Base-by-base conservation (phyloP, 176 grass and related monocot genomes). In the Avena sativa region DNA sequence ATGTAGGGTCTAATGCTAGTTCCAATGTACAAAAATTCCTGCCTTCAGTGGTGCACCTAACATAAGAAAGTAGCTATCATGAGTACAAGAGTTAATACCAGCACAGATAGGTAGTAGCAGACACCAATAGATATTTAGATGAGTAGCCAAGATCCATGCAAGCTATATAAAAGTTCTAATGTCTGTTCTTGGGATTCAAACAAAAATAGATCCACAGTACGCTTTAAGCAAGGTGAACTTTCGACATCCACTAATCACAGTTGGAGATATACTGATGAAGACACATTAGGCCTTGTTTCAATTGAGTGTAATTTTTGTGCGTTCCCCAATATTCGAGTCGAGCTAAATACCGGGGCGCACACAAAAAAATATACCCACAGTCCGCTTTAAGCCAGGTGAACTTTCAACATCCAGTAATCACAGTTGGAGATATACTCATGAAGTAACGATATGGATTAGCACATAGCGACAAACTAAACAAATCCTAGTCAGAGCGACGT, bases 1-100 rank as follows among this genome's bases (percentile, higher is more conserved):
- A 85, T 85, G 59, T 66, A 85, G 59, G 47, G 83, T 85, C 46
- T 6, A 76, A 76, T 69, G 63, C 63, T 52, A 68, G 17, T 36
- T 21, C 6, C 5, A 52, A 36, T 52, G 4, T 53, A 9, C 23
- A 68, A 69, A 20, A 53, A 9, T 9, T 6, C 17, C 48, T 0
- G 6, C 48, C 28, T 68, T 69, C 47, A 69, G 48, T 53, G 48
- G 25, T 81, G 79, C 79, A 66, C 79, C 79, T 66, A 81, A 66
- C 43, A 82, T 53, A 8, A 53, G 26, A 30, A 53, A 81, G 26
- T 66, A 66, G 79, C 2, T 66, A 11, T 44, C 79, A 51, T 81
- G 25, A 63, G 38, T 80, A 46, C 36, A 44, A 44, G 12, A 80
- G 57, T 46, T 17, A 26, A 80, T 62, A 26, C 38, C 38, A 62